A percentile compares a stretch with the other conserved stretches of the same genome.
Conservation (phyloP, 257 asterid species). For the Vinca minor region DNA sequence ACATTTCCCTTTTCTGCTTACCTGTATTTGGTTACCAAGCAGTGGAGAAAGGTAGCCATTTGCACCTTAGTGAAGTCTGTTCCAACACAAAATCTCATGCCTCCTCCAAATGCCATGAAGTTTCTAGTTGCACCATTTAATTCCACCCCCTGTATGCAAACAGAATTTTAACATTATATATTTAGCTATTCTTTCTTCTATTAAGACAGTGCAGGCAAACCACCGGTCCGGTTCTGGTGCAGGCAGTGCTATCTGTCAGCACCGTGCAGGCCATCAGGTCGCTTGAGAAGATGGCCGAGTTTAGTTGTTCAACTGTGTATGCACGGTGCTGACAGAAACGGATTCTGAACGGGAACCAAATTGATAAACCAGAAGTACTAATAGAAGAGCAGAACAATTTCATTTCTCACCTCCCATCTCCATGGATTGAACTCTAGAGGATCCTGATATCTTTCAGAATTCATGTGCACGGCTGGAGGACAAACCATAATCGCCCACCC, state of each 20-base stretch:
- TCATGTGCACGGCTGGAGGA: slow-evolving; percentile 88
- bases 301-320: no score
- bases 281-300: no score
- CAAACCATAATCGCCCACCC: slow-evolving; percentile 94
- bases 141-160: slow-evolving; percentile 49
- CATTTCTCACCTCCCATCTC: slow-evolving; percentile 78
- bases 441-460: slow-evolving; percentile 57
- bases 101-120: slow-evolving; percentile 96
- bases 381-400: background rate
- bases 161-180: background rate
- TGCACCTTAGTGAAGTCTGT: slow-evolving; percentile 85
- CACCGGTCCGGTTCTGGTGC: no score
- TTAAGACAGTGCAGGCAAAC: background rate
- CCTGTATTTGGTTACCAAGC: slow-evolving; percentile 69
- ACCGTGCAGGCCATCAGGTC: no score
- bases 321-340: no score
- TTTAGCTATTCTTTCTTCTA: background rate
- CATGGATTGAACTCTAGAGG: slow-evolving; percentile 82
- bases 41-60: slow-evolving; percentile 78
- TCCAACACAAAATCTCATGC: slow-evolving; percentile 88
- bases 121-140: slow-evolving; percentile 68
- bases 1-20: slow-evolving; percentile 31
- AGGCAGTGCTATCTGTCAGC: no score
- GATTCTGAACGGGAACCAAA: no score
- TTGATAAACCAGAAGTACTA: background rate